Conservation (phyloP, 2,329 filamentous ascomycete genomes). For the Fusarium proliferatum region DNA sequence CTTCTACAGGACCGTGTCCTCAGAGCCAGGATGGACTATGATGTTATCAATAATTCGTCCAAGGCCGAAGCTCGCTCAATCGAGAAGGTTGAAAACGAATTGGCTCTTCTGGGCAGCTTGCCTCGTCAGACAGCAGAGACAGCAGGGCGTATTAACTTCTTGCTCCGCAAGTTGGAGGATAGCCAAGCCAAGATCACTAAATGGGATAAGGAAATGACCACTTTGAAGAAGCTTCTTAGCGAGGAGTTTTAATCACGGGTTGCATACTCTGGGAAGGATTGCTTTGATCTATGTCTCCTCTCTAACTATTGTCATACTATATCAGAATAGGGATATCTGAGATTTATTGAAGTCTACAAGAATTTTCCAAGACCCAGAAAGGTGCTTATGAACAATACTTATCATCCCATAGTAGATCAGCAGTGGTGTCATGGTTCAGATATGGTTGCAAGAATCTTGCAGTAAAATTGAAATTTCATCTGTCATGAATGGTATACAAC, state of each 20-base stretch:
- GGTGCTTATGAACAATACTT: not conserved
- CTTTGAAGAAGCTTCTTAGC: constrained; percentile 73
- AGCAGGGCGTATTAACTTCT: constrained; percentile 73
- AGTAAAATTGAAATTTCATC: constrained; percentile 18
- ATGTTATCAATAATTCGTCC: constrained; percentile 74
- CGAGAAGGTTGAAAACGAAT: constrained; percentile 81
- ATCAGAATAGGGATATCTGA: not conserved
- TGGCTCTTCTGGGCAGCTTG: constrained; percentile 75
- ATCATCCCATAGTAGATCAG: not conserved
- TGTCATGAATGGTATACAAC: constrained; percentile 42
- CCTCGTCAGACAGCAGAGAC: constrained; percentile 78
- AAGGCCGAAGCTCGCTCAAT: constrained; percentile 80
- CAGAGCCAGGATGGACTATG: constrained; percentile 77
- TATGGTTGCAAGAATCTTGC: constrained; percentile 3
- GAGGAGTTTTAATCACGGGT: constrained; percentile 55
- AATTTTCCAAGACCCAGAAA: not conserved
- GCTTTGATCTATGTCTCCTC: not conserved
- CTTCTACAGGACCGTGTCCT: constrained; percentile 79
- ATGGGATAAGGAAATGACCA: constrained; percentile 78
- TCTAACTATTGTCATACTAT: not conserved
- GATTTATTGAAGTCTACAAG: not conserved
- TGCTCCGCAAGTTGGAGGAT: constrained; percentile 77
- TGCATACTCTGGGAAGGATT: not conserved
- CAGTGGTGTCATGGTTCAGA: not conserved
- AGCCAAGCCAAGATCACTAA: constrained; percentile 79